Evolutionary conservation across 2,329 filamentous ascomycete genomes (phyloP).

Genomic region (Colletotrichum eleusines): DNA sequence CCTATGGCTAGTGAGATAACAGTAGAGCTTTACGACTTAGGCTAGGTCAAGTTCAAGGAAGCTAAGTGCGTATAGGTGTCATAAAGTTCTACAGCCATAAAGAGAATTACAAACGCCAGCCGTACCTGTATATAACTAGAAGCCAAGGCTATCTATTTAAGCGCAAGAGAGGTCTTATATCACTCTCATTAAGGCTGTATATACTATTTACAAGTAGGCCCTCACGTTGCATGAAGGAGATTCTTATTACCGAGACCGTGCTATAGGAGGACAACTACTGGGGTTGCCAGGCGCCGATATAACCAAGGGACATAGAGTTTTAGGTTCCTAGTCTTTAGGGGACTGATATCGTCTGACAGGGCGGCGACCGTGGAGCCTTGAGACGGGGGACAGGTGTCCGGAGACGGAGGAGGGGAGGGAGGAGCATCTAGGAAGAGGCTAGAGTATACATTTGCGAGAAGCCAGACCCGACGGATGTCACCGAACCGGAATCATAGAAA

Average conservation of each 20-base stretch:
- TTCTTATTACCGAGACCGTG: constrained; percentile 7
- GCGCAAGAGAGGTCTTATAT: constrained; percentile 6
- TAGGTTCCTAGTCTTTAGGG: constrained; percentile 15
- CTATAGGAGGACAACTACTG: constrained; percentile 1
- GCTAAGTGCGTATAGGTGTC: background rate
- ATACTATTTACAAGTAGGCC: constrained; percentile 6
- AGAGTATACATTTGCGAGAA: background rate
- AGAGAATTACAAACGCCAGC: background rate
- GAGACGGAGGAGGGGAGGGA: constrained; percentile 14
- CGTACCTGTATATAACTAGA: constrained; percentile 1
- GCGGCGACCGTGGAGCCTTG: background rate
- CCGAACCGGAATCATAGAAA: background rate
- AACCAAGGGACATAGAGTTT: constrained; percentile 1
- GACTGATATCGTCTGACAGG: background rate
- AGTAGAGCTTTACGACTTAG: background rate
- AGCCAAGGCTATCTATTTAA: constrained; percentile 1
- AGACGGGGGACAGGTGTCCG: background rate
- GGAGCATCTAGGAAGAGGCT: background rate
- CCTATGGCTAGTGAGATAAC: background rate
- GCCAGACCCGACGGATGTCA: constrained; percentile 10
- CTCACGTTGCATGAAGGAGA: background rate
- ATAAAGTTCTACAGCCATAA: constrained; percentile 9
- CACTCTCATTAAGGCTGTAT: constrained; percentile 5
- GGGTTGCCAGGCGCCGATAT: constrained; percentile 1
- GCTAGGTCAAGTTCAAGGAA: background rate